Conservation (phyloP, 2,329 filamentous ascomycete genomes). For the Nemania bipapillata region DNA sequence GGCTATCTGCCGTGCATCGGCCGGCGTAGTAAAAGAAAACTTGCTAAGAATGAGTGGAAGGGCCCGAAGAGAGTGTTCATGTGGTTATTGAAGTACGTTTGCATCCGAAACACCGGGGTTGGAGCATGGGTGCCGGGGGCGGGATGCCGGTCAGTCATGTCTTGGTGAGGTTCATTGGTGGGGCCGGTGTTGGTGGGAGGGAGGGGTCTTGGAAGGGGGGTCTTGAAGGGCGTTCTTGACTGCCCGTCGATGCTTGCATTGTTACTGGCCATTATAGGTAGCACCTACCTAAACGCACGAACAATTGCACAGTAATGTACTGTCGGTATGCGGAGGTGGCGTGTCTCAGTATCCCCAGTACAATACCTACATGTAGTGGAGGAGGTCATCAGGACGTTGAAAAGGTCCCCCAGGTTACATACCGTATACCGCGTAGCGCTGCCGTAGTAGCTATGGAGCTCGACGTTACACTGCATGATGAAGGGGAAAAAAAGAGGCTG, state of each 20-base stretch:
- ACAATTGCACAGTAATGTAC: too few species aligned
- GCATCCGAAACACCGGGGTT: neutral
- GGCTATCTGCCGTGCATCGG: too few species aligned
- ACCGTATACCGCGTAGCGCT: neutral
- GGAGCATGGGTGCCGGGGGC: neutral
- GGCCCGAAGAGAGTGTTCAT: neutral
- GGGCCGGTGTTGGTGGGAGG: constrained; percentile 5
- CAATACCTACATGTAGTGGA: neutral
- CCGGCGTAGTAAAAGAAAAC: neutral
- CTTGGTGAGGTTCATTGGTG: constrained; percentile 18
- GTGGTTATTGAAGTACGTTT: constrained; percentile 6
- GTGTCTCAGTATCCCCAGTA: too few species aligned
- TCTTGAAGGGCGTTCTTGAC: neutral
- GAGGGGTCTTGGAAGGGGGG: too few species aligned
- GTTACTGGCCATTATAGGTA: too few species aligned
- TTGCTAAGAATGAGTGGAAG: neutral
- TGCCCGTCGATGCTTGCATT: neutral
- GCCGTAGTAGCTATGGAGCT: neutral
- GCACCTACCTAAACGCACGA: too few species aligned
- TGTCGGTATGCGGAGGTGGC: too few species aligned
- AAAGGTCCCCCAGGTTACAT: neutral
- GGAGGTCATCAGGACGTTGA: neutral
- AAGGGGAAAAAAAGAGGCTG: constrained; percentile 8
- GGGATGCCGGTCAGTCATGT: constrained; percentile 10
- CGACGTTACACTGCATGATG: constrained; percentile 17